Percentiles rank a stretch among this genome's conserved stretches.
These are phyloP conservation scores for Aspergillus fumigatus DNA, from an alignment of 2,329 filamentous ascomycete species.

Conservation along the genomic window DNA sequence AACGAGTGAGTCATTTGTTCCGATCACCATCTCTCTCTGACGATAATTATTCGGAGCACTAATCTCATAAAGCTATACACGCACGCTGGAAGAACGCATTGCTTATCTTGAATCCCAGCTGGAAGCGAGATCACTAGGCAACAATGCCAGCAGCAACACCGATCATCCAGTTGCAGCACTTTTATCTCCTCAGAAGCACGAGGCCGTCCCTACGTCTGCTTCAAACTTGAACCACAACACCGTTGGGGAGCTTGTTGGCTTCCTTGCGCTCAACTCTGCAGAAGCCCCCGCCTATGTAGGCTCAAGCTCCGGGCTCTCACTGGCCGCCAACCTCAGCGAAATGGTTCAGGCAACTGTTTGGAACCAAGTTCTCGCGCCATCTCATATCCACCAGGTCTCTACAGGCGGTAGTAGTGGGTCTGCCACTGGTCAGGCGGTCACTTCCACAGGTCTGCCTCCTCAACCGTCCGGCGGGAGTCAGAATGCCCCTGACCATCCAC, in stretches of 20 bases:
- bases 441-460: slow-evolving; percentile 9
- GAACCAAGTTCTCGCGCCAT: slow-evolving; percentile 45
- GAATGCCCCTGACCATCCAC: slow-evolving; percentile 21
- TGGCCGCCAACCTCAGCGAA: slow-evolving; percentile 48
- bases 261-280: slow-evolving; percentile 43
- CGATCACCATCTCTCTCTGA: not conserved
- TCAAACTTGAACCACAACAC: slow-evolving; percentile 31
- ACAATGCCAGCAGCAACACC: slow-evolving; percentile 10
- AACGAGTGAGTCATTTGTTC: slow-evolving; percentile 27
- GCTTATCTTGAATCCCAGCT: slow-evolving; percentile 38
- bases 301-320: slow-evolving; percentile 46
- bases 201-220: slow-evolving; percentile 11
- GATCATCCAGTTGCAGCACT: slow-evolving; percentile 18
- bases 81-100: slow-evolving; percentile 40
- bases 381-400: slow-evolving; percentile 13
- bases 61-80: slow-evolving; percentile 34
- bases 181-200: slow-evolving; percentile 19
- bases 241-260: slow-evolving; percentile 46
- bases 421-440: not conserved
- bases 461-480: slow-evolving; percentile 11
- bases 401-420: slow-evolving; percentile 15
- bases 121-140: slow-evolving; percentile 13
- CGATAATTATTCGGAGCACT: slow-evolving; percentile 1
- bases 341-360: slow-evolving; percentile 53
- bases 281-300: slow-evolving; percentile 49